phyloP scores from a whole-genome alignment of 306 rosid genomes.

The Myrica gale region DNA sequence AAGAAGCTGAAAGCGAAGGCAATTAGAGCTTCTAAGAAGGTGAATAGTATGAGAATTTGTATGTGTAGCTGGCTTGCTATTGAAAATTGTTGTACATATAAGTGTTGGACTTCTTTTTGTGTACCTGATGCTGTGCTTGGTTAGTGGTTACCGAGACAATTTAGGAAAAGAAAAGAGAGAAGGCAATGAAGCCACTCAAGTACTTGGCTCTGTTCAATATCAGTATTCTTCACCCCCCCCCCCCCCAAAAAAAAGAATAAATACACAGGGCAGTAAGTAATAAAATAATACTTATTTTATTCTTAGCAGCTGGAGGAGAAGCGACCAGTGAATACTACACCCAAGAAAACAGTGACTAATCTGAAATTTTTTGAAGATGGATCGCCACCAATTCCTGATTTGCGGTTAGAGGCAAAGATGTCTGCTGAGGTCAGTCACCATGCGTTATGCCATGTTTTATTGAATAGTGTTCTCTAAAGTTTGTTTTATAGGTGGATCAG shows the following conservation, averaged over 20 bases:
- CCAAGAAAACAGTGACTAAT: conserved; percentile 43
- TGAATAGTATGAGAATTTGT: conserved; percentile 5
- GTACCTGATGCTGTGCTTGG: background rate
- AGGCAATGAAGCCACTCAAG: background rate
- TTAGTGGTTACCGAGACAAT: background rate
- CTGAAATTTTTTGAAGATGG: conserved; percentile 25
- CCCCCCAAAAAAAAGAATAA: no score
- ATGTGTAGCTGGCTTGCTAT: background rate
- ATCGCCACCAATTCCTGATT: conserved; percentile 42
- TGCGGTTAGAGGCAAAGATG: conserved; percentile 64
- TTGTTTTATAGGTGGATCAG: background rate
- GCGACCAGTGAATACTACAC: conserved; percentile 41
- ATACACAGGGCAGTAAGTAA: background rate
- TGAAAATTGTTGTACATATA: background rate
- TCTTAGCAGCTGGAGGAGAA: conserved; percentile 22
- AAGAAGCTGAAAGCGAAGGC: conserved; percentile 44
- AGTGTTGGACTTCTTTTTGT: background rate
- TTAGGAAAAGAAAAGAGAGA: background rate
- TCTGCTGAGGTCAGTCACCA: conserved; percentile 55
- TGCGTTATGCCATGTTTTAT: background rate
- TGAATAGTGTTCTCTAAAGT: background rate
- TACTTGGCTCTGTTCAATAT: background rate
- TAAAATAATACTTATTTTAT: background rate
- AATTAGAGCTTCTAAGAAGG: conserved; percentile 54
- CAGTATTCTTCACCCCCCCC: no score